phyloP scores from a whole-genome alignment of 176 grass and related monocot species.

The Aegilops sharonensis region DNA sequence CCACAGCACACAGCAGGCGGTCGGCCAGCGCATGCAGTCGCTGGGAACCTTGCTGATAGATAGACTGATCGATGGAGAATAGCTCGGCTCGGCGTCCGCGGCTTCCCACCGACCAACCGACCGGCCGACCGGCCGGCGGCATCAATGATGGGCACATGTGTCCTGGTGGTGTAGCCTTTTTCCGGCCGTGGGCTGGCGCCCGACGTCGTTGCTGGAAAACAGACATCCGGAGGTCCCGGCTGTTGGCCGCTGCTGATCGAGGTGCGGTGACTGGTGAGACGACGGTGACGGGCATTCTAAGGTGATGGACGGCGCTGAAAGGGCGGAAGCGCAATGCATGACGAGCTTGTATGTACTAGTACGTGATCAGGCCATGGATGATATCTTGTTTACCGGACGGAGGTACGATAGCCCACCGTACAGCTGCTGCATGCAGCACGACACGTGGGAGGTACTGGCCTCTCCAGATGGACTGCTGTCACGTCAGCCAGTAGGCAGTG shows the following conservation, averaged over 20 bases:
- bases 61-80: neutral
- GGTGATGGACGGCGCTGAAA: slow-evolving; percentile 1
- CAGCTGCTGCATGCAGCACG: neutral
- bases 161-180: neutral
- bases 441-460: neutral
- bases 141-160: neutral
- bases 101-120: neutral
- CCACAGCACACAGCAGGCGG: neutral
- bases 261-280: neutral
- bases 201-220: neutral
- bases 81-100: neutral
- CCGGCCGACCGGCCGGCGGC: neutral
- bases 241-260: neutral
- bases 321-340: neutral
- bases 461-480: neutral
- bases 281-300: neutral
- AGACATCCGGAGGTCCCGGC: neutral
- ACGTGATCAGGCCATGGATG: neutral
- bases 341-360: neutral
- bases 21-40: neutral
- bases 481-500: neutral
- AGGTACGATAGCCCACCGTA: neutral
- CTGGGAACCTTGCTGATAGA: neutral
- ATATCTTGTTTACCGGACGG: too few species aligned
- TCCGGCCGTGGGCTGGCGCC: neutral